Evolutionary conservation across 2,329 filamentous ascomycete species (phyloP), one percentile per base, ranked within the genome.

Genomic region (Epichloe brachyelytri): DNA sequence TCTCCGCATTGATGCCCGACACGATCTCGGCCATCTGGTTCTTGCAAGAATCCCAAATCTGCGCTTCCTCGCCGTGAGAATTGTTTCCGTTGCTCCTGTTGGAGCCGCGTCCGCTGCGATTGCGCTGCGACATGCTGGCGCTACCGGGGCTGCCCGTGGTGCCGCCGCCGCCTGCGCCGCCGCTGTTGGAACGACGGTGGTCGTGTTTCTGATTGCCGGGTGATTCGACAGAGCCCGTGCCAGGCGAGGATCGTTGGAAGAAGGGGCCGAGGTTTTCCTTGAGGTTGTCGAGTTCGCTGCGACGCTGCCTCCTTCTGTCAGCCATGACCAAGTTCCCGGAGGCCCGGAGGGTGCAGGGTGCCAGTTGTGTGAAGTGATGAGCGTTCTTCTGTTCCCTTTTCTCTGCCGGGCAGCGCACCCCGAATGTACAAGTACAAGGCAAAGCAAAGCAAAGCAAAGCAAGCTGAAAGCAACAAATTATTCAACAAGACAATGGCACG

Each of bases 21-120:
- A 73, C 64, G 30, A 71, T 65, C 17, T 73, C 70, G 37, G 60
- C 58, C 33, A 72, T 59, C 45, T 70, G 66, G 4, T 58, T 59
- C 53, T 71, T 71, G 57, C 64, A 67, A 1, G 60, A 56, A 36
- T 72, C 69, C 71, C 71, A 73, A 5, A 72, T 65, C 45, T 68
- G 63, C 8, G 64, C 67, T 56, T 73, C 71, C 55, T 73, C 71
- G 30, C 71, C 71, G 34, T 70, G 67, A 7, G 64, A 40, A 36
- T 55, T 57, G 54, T 67, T 65, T 26, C 69, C 68, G 46, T 69
- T 71, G 60, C 70, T 72, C 41, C 70, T 67, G 60, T 69, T 69
- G 40, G 68, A 69, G 39, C 68, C 69, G 54, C 70, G 70, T 48
- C 68, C 68, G 57, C 69, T 71, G 50, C 71, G 68, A 54, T 70